Conservation (phyloP, 2,329 filamentous ascomycete species). For the Trichoderma arundinaceum region DNA sequence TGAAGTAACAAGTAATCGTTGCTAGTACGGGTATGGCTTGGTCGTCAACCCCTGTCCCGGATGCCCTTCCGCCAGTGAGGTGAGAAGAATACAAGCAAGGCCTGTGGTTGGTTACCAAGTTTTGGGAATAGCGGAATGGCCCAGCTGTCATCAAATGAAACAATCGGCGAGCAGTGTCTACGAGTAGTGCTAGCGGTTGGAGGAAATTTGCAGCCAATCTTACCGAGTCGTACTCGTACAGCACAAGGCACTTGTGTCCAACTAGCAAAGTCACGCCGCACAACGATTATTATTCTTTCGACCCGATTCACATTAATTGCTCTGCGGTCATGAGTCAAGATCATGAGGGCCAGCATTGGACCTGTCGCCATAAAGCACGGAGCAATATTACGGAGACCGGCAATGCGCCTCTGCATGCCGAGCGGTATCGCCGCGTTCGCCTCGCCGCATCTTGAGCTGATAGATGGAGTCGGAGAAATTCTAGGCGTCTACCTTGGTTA, state of each 20-base stretch:
- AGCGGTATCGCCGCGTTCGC: conserved; percentile 25
- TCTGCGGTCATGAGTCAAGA: background rate
- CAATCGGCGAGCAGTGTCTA: conserved; percentile 7
- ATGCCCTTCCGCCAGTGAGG: conserved; percentile 17
- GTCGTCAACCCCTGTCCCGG: conserved; percentile 16
- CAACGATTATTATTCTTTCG: background rate
- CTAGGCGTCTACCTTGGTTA: conserved; percentile 1
- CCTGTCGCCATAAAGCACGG: background rate
- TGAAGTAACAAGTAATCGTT: background rate
- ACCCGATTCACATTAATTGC: no score
- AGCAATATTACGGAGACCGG: conserved; percentile 17
- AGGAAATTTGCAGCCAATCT: conserved; percentile 19
- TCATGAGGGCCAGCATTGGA: background rate
- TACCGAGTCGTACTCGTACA: conserved; percentile 26
- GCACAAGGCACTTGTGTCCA: background rate
- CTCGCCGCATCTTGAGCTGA: conserved; percentile 31
- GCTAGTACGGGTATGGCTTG: conserved; percentile 12
- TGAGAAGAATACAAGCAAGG: conserved; percentile 14
- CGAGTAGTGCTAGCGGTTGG: conserved; percentile 10
- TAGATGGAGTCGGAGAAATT: conserved; percentile 26
- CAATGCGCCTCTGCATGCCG: conserved; percentile 20
- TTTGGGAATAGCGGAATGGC: conserved; percentile 18
- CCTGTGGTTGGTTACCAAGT: conserved; percentile 28
- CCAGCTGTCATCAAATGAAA: conserved; percentile 22
- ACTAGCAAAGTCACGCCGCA: background rate